These are phyloP conservation scores for Iberis pinnata DNA, from an alignment of 345 rosid species.

Conservation along the genomic window DNA sequence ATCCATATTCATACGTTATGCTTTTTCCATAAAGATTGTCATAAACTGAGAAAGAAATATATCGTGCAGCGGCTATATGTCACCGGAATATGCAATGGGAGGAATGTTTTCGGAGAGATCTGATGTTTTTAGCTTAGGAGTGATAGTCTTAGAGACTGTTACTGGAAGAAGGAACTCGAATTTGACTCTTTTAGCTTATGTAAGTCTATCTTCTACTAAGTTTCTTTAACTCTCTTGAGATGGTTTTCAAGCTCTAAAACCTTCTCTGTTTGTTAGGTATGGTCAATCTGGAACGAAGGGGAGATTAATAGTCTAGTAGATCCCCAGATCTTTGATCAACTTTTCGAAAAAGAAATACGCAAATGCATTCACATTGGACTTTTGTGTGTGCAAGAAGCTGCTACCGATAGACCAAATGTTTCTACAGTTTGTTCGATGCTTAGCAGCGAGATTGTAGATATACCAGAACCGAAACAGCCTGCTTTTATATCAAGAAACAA, in stretches of 20 bases:
- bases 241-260: background rate
- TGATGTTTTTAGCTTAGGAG: conserved; percentile 41
- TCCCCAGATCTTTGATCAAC: conserved; percentile 22
- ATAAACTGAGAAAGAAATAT: background rate
- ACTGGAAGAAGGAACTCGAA: conserved; percentile 37
- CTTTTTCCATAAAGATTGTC: too few species aligned
- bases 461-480: conserved; percentile 19
- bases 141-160: conserved; percentile 36
- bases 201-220: conserved; percentile 24
- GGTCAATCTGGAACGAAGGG: conserved; percentile 30
- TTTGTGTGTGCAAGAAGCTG: conserved; percentile 35
- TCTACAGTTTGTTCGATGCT: conserved; percentile 27
- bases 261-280: conserved; percentile 24
- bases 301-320: conserved; percentile 15
- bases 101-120: conserved; percentile 42
- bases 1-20: conserved; percentile 7
- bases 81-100: conserved; percentile 39
- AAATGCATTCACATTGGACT: conserved; percentile 38
- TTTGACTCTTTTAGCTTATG: conserved; percentile 27
- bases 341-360: conserved; percentile 24
- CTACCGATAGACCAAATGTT: conserved; percentile 36
- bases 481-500: conserved; percentile 21
- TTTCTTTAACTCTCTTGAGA: background rate
- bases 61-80: conserved; percentile 40
- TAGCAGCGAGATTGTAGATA: conserved; percentile 24